Evolutionary conservation across 345 rosid species (phyloP), one percentile per base, ranked within the genome.

Genomic region (Excoecaria cochinchinensis): DNA sequence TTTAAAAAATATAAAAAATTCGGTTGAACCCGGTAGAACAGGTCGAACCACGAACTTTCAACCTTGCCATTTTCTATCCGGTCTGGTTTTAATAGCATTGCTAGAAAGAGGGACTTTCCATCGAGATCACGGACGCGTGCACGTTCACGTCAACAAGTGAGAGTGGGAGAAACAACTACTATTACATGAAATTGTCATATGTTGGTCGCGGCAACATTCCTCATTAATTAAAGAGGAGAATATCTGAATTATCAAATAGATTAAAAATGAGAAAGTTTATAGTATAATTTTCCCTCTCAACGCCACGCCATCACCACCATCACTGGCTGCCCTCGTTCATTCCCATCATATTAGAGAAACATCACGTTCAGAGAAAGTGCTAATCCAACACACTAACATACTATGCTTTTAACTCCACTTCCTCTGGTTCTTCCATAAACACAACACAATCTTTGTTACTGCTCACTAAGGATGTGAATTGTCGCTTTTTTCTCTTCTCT

Each of bases 151-250:
- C 50, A 14, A 22, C 3, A 12, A 48, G 6, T 8, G 21, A 69
- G 40, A 21, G 5, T 25, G 67, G 31, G 31, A 31, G 31, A 53
- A 25, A 70, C 16, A 52, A 44, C 59, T 58, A 48, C 12, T 65
- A 6, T 24, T 8, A 31, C 67, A 19, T 7, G 50, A 36, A n/a
- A 31, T 46, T 51, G 22, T 15, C 59, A n/a, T 55, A 10, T 11
- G 0, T 74, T 59, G 67, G 84, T 80, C 82, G 85, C 87, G 77
- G 80, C 84, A 79, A 76, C 81, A 84, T 60, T 39, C 48, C 39
- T 46, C 8, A 14, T 14, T 53, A 65, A 55, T 13, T 17, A 15
- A 44, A 44, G 31, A 31, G 31, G 31, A 31, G 31, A 44, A 44
- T 4, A 44, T 44, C 9, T 4, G 9, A 44, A 44, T 44, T 44